These are phyloP conservation scores for Fusarium sp. DNA, from an alignment of 2,329 filamentous ascomycete species.

Conservation along the genomic window DNA sequence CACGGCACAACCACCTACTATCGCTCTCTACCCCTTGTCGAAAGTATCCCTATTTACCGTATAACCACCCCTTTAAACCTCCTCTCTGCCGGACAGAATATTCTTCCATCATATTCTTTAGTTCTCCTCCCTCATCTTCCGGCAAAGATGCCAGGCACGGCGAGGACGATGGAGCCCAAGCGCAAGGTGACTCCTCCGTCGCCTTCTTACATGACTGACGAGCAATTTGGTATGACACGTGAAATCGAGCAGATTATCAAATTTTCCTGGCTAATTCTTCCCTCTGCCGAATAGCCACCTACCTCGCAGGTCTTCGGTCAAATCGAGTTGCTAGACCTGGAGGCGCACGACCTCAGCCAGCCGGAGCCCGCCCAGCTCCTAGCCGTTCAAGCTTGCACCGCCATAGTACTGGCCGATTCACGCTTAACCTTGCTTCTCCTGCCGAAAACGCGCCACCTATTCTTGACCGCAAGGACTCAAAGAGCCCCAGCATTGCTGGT, in stretches of 20 bases:
- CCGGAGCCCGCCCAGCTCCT: slow-evolving; percentile 49
- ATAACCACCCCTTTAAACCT: background rate
- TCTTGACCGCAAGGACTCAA: slow-evolving; percentile 45
- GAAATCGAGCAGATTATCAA: slow-evolving; percentile 12
- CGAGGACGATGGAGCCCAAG: slow-evolving; percentile 49
- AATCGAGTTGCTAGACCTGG: slow-evolving; percentile 75
- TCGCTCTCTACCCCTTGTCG: background rate
- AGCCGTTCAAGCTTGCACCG: slow-evolving; percentile 42
- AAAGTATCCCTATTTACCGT: slow-evolving; percentile 10
- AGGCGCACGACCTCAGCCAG: slow-evolving; percentile 73
- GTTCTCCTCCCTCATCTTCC: slow-evolving; percentile 22
- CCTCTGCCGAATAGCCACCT: slow-evolving; percentile 64
- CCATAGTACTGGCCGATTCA: slow-evolving; percentile 46
- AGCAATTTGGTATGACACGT: slow-evolving; percentile 69
- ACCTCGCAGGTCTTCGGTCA: slow-evolving; percentile 76
- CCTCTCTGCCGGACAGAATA: slow-evolving; percentile 33
- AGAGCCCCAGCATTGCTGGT: slow-evolving; percentile 54
- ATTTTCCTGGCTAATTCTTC: slow-evolving; percentile 33
- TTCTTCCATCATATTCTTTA: slow-evolving; percentile 27
- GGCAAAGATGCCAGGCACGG: slow-evolving; percentile 48
- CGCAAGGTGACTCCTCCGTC: slow-evolving; percentile 71
- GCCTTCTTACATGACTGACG: slow-evolving; percentile 72
- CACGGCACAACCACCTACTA: slow-evolving; percentile 14
- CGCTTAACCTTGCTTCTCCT: slow-evolving; percentile 47
- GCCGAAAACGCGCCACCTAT: slow-evolving; percentile 37